Base-by-base conservation (phyloP, 2,329 filamentous ascomycete genomes). In the Diaporthe sp. region DNA sequence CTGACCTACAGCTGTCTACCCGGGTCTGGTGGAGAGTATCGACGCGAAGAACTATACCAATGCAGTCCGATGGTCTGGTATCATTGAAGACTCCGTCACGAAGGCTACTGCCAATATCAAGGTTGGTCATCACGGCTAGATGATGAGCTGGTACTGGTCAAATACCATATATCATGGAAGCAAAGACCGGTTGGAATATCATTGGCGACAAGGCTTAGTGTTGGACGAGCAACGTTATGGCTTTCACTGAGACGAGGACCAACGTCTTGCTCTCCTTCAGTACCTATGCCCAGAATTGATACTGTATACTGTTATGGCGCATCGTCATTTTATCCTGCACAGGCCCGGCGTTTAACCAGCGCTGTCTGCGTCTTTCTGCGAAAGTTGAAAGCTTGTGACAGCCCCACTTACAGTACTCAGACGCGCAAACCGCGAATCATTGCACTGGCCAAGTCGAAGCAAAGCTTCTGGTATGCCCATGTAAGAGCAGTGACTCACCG, bases 21-120 rank as follows among this genome's bases (percentile, higher is more conserved):
- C 91, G 0, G 90, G 91, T 0, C 83, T 93, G 61, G 86, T 89
- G 19, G 91, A 93, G 82, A 91, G 90, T 72, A 92, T 93, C 76
- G 90, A 92, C 75, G 84, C 85, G 19, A 87, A 88, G 79, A 89
- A 93, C 80, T 92, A 87, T 79, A 83, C 81, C 22, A 91, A 91
- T 75, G 91, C 90, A 0, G 79, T 88, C 60, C 89, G 87, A 80
- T 93, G 91, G 91, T 86, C 88, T 2, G 84, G 83, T 25, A 92
- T 93, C 74, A 91, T 93, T 74, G 85, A 90, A 67, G 82, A 82
- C 22, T 88, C 86, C 68, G 85, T 93, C 51, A 72, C 67, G 62
- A 73, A n/a, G 17, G 76, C 76, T 28, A 77, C 76, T 28, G 76
- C 62, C 13, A 75, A 77, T 49, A 75, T 77, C 62, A 77, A 77